Percentiles rank a stretch among this genome's conserved stretches.
Conservation (phyloP, 2,329 filamentous ascomycete species). For the Aspergillus sergii region DNA sequence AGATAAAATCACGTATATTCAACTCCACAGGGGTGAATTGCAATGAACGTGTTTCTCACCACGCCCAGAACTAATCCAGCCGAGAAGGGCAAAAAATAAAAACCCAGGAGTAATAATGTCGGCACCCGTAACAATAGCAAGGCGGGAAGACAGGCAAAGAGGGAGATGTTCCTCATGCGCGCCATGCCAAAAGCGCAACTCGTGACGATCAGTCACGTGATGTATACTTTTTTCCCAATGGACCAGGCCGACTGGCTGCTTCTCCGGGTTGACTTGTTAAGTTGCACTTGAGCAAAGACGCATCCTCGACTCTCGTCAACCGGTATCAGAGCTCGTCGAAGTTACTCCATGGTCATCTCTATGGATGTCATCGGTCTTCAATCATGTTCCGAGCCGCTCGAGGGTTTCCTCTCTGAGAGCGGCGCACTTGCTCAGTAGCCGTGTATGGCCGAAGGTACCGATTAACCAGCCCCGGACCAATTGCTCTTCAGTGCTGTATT, state of each 20-base stretch:
- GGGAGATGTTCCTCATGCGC: constrained; percentile 31
- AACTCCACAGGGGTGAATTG: constrained; percentile 19
- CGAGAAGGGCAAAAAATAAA: background rate
- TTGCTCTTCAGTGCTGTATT: background rate
- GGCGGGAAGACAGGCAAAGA: constrained; percentile 25
- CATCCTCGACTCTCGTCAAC: background rate
- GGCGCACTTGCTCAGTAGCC: constrained; percentile 30
- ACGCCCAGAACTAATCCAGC: constrained; percentile 4
- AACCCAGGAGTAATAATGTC: constrained; percentile 12
- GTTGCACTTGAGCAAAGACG: background rate
- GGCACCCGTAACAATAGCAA: constrained; percentile 13
- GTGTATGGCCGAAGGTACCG: constrained; percentile 30
- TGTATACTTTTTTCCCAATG: constrained; percentile 28
- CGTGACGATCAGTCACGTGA: constrained; percentile 40
- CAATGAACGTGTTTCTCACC: constrained; percentile 1
- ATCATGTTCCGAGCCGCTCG: constrained; percentile 41
- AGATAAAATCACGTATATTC: constrained; percentile 23
- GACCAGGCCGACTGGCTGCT: constrained; percentile 3
- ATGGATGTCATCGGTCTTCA: constrained; percentile 48
- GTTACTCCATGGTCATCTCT: constrained; percentile 31
- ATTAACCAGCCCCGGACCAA: background rate
- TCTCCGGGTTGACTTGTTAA: background rate
- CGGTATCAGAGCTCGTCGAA: constrained; percentile 11
- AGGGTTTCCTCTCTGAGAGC: constrained; percentile 40
- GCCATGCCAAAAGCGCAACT: constrained; percentile 34